Conservation (phyloP, 2,329 filamentous ascomycete species). For the Cercospora sp. region DNA sequence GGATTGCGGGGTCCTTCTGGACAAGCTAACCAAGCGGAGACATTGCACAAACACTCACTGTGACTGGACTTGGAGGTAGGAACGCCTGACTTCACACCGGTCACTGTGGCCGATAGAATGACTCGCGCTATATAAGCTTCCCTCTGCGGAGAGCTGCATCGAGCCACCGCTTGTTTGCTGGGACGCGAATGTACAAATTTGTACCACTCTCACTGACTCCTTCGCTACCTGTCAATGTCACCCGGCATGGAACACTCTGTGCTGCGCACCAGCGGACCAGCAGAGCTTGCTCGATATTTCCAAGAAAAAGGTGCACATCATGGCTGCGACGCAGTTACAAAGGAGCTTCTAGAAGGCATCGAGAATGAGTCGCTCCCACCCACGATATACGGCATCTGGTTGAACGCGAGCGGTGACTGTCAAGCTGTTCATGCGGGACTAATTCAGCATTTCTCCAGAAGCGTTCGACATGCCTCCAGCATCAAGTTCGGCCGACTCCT, state of each 20-base stretch:
- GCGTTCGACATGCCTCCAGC: slow-evolving; percentile 22
- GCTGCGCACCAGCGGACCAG: slow-evolving; percentile 10
- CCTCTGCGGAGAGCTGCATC: neutral
- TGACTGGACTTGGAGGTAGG: no score
- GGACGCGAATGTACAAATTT: neutral
- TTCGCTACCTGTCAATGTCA: neutral
- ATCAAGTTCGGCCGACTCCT: slow-evolving; percentile 20
- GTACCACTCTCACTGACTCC: neutral
- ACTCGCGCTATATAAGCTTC: neutral
- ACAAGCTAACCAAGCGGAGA: neutral
- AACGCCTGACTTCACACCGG: neutral
- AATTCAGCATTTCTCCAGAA: slow-evolving; percentile 15
- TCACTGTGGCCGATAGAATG: neutral
- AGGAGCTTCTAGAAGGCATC: slow-evolving; percentile 23
- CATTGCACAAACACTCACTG: neutral
- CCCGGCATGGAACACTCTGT: slow-evolving; percentile 12
- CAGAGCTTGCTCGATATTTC: slow-evolving; percentile 19
- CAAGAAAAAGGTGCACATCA: neutral
- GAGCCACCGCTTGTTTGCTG: neutral
- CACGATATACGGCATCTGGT: slow-evolving; percentile 26
- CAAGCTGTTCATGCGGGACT: slow-evolving; percentile 21
- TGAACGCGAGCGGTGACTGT: slow-evolving; percentile 22
- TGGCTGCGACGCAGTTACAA: slow-evolving; percentile 14
- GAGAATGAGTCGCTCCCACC: slow-evolving; percentile 23
- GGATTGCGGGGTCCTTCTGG: neutral